Evolutionary conservation across 192 early-diverging fungal genomes (phyloP).

Genomic region (Rhizoclosmatium globosum): DNA sequence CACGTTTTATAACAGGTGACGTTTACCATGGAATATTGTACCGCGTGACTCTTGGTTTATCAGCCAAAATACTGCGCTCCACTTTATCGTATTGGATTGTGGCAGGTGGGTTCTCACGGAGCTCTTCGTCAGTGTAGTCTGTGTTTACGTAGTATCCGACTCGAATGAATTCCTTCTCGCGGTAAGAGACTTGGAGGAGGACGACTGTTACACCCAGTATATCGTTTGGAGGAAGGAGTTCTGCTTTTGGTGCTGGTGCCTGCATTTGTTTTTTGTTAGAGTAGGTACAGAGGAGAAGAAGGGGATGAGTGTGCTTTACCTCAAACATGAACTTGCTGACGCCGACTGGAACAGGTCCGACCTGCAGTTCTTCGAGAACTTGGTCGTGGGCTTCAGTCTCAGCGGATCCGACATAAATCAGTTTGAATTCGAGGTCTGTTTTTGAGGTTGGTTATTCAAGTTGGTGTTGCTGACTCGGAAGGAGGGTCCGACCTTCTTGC

Average conservation of each 20-base stretch:
- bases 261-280: conserved; percentile 53
- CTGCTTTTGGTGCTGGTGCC: conserved; percentile 66
- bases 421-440: conserved; percentile 96
- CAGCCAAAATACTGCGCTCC: conserved; percentile 86
- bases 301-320: conserved; percentile 59
- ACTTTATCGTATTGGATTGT: conserved; percentile 76
- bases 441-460: not conserved
- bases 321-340: conserved; percentile 93
- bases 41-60: conserved; percentile 92
- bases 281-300: not conserved
- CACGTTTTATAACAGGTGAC: not conserved
- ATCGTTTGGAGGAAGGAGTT: conserved; percentile 80
- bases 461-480: not conserved
- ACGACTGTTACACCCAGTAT: conserved; percentile 91
- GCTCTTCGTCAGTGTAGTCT: conserved; percentile 85
- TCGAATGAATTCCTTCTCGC: conserved; percentile 91
- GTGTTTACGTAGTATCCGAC: conserved; percentile 99
- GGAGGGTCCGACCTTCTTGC: conserved; percentile 71
- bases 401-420: conserved; percentile 89
- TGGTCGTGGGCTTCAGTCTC: conserved; percentile 88
- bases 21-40: conserved; percentile 70
- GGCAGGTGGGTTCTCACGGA: conserved; percentile 82
- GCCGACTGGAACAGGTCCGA: conserved; percentile 95
- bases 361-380: conserved; percentile 92
- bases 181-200: conserved; percentile 88